Percentiles rank a stretch among this genome's conserved stretches.
phyloP scores from a whole-genome alignment of 2,329 filamentous ascomycete genomes.

The Talaromyces rugulosus region DNA sequence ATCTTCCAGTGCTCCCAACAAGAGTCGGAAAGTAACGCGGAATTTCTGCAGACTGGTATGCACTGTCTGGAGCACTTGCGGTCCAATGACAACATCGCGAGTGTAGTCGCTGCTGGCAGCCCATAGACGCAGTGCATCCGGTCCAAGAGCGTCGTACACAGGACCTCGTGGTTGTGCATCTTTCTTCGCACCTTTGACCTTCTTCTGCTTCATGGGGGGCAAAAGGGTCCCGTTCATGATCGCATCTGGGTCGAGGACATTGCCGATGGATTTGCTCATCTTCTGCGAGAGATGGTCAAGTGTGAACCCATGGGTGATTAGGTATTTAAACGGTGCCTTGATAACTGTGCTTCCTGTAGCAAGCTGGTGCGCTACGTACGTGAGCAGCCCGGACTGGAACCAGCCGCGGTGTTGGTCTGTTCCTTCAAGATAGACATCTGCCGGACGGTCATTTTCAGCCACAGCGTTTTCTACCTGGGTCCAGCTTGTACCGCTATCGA shows the following conservation, averaged over 20 bases:
- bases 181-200: conserved; percentile 47
- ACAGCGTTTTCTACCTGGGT: conserved; percentile 45
- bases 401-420: conserved; percentile 95
- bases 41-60: conserved; percentile 80
- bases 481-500: conserved; percentile 97
- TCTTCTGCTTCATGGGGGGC: conserved; percentile 63
- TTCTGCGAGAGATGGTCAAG: conserved; percentile 88
- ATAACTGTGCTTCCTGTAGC: conserved; percentile 28
- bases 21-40: conserved; percentile 83
- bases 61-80: conserved; percentile 69
- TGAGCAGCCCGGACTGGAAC: conserved; percentile 96
- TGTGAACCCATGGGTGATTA: conserved; percentile 96
- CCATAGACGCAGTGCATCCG: conserved; percentile 87
- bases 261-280: conserved; percentile 97
- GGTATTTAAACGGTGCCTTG: conserved; percentile 71
- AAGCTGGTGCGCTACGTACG: conserved; percentile 63
- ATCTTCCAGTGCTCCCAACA: conserved; percentile 69
- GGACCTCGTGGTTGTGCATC: conserved; percentile 30
- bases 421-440: conserved; percentile 90
- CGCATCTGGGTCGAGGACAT: conserved; percentile 72
- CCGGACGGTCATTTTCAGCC: conserved; percentile 36
- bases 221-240: conserved; percentile 82
- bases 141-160: conserved; percentile 68
- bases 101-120: conserved; percentile 90
- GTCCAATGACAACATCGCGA: conserved; percentile 76